Base-by-base conservation (phyloP, 768 basidiomycete species). In the Agaricus sinodeliciosus region DNA sequence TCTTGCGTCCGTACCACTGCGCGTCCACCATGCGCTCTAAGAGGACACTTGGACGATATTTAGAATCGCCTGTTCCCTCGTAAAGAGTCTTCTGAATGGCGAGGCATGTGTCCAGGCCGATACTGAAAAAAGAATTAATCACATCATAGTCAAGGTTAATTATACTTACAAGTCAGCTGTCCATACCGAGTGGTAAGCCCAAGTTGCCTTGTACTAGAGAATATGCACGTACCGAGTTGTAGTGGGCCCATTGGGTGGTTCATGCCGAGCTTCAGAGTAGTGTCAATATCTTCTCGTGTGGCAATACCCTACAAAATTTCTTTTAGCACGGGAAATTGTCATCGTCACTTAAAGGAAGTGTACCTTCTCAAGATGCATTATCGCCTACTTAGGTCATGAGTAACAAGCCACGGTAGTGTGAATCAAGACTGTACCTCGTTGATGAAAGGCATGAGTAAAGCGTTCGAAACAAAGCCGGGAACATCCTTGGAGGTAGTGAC, bases 21-120 rank as follows among this genome's bases (percentile, higher is more conserved):
- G 95, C 95, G 63, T 95, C 91, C 4, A 98, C 95, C 95, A 98
- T 97, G 34, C 92, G 79, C 61, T 93, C 89, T 8, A 98, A 78
- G 15, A 98, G 76, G 22, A 94, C 76, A 55, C 87, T 85, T 0
- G 95, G 94, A 5, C 95, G 84, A 68, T 98, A 97, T 67, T 98
- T 98, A 8, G 88, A 89, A 68, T 98, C 95, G 0, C 88, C 81
- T 8, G 92, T 95, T 52, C 93, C 92, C 47, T 78, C 79, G 58
- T 94, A 90, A 4, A 96, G 76, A 0, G 91, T 93, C 64, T 89
- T 82, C 61, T 95, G 93, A 62, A 96, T 96, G 3, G 90, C 84
- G 11, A 96, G 80, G 66, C 95, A 97, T 9, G 94, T 98, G 64
- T 98, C 95, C 22, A 98, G 83, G n/a, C 94, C 94, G 57, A 97